A percentile compares a stretch with the other conserved stretches of the same genome.
These are phyloP conservation scores for Antrodiella citrinella DNA, from an alignment of 768 basidiomycete species.

Conservation along the genomic window DNA sequence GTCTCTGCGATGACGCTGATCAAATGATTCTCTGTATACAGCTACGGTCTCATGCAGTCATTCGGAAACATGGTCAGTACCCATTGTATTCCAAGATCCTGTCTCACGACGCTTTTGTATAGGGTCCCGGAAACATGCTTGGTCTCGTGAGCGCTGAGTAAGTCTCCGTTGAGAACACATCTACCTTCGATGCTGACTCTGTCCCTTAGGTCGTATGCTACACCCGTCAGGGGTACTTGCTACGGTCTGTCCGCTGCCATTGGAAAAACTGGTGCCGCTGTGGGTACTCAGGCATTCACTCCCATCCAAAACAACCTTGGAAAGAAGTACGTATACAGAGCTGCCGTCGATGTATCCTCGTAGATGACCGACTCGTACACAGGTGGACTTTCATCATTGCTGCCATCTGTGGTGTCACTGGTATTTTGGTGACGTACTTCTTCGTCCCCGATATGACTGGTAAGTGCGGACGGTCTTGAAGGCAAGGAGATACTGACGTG, in stretches of 20 bases:
- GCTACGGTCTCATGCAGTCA: constrained; percentile 68
- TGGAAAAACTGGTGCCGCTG: constrained; percentile 65
- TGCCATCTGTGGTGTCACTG: constrained; percentile 58
- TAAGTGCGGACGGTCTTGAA: neutral
- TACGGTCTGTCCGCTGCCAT: constrained; percentile 64
- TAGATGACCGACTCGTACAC: constrained; percentile 1
- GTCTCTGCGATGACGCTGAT: neutral
- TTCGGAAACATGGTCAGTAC: constrained; percentile 56
- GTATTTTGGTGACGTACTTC: constrained; percentile 59
- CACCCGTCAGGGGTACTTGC: constrained; percentile 63
- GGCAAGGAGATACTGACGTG: neutral
- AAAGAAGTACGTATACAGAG: constrained; percentile 34
- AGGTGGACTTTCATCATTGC: constrained; percentile 65
- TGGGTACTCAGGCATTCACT: constrained; percentile 64
- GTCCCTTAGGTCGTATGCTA: constrained; percentile 52
- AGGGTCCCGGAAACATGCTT: constrained; percentile 70
- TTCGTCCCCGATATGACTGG: constrained; percentile 61
- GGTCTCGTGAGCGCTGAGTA: constrained; percentile 61
- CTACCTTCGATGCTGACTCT: neutral
- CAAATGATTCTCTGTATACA: constrained; percentile 15
- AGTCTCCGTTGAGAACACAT: constrained; percentile 16
- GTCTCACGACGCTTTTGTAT: constrained; percentile 4
- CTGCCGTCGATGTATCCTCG: neutral
- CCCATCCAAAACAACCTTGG: constrained; percentile 64
- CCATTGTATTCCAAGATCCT: neutral